Evolutionary conservation across 1,139 yeast genomes (phyloP).

Genomic region (Nakaseomyces kungkrabaensis): DNA sequence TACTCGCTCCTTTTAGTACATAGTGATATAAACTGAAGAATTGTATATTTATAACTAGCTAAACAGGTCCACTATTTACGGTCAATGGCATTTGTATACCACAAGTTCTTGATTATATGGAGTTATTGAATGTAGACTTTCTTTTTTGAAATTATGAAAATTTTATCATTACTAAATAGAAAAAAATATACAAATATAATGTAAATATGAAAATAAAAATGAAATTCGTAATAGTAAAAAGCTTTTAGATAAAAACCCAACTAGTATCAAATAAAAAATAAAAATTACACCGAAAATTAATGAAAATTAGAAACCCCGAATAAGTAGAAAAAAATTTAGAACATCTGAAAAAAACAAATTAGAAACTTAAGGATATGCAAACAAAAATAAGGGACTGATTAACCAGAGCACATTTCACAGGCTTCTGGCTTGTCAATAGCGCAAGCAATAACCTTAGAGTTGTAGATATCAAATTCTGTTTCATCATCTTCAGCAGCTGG

Average conservation of each 20-base stretch:
- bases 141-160: not conserved
- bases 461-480: slow-evolving; percentile 59
- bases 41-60: not conserved
- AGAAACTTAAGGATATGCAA: not conserved
- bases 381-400: slow-evolving; percentile 14
- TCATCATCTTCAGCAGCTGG: slow-evolving; percentile 16
- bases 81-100: too few relatives aligned
- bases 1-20: not conserved
- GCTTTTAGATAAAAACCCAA: not conserved
- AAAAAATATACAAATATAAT: not conserved
- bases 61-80: too few relatives aligned
- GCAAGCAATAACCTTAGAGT: slow-evolving; percentile 90
- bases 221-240: not conserved
- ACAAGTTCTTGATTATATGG: too few relatives aligned
- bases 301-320: slow-evolving; percentile 8
- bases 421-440: slow-evolving; percentile 95
- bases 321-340: slow-evolving; percentile 3
- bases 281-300: not conserved
- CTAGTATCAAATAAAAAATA: not conserved
- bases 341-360: slow-evolving; percentile 4
- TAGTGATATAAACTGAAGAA: not conserved
- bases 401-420: slow-evolving; percentile 99
- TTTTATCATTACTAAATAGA: not conserved
- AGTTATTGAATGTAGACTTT: not conserved
- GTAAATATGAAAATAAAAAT: not conserved